Base-by-base conservation (phyloP, 768 basidiomycete species). In the Suillus bovinus region DNA sequence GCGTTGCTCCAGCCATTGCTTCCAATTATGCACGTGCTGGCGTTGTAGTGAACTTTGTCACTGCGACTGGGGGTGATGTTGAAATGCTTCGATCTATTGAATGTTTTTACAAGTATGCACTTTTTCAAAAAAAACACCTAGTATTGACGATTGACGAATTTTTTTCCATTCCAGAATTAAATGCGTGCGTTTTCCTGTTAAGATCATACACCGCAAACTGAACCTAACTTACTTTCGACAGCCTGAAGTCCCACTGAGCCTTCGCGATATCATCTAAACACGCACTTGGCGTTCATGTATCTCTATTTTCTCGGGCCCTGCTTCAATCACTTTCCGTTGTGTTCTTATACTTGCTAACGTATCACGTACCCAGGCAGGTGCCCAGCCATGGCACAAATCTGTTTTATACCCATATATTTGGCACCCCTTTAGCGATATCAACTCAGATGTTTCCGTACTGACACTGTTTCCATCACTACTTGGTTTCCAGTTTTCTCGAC, bases 71-170 rank as follows among this genome's bases (percentile, higher is more conserved):
- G 34, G 96, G 95, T 46, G 96, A 99, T 74, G 96, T 98, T 60
- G 96, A 99, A 79, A 97, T 98, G 95, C 80, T 99, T 65, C 86
- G 96, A 71, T 93, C 92, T 68, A 98, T 98, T 82, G 96, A 99
- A 81, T 96, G 95, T 83, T 96, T 94, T 79, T 98, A 96, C 84
- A 94, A 94, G 93, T 93, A 67, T 67, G 85, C 75, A 59, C 63
- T 75, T 47, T 47, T 47, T 7, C 4, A 9, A 41, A 6, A 39
- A 39, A n/a, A 39, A n/a, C n/a, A 14, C 46, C 44, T 41, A 31
- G 52, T 63, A 20, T 20, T 10, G 41, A 22, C 29, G 34, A 44
- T 24, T 59, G 20, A 38, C 69, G 22, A 34, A 5, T 74, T 64
- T 58, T 42, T 14, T 27, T 52, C 33, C 63, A 24, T 42, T 60